Evolutionary conservation across 345 rosid species (phyloP).

Genomic region (Ailanthus altissimus): DNA sequence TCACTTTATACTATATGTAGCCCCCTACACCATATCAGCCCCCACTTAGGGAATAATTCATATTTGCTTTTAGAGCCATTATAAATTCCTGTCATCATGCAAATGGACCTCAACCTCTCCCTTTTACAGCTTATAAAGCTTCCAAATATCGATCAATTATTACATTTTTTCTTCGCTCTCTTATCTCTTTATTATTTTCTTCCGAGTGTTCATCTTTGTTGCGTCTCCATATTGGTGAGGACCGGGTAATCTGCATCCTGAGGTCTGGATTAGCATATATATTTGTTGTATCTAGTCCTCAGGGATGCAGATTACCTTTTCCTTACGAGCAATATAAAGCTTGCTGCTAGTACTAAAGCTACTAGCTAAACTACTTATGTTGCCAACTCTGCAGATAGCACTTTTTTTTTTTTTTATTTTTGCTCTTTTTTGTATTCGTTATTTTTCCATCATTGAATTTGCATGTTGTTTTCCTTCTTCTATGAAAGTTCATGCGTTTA

Average conservation of each 20-base stretch:
- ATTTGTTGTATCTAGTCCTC: slow-evolving; percentile 43
- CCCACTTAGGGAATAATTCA: slow-evolving; percentile 28
- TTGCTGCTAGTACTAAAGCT: background rate
- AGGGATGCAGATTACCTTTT: slow-evolving; percentile 62
- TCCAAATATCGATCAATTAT: background rate
- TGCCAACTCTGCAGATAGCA: background rate
- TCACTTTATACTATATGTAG: slow-evolving; percentile 34
- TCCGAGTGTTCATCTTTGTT: background rate
- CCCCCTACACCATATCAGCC: slow-evolving; percentile 7
- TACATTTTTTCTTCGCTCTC: background rate
- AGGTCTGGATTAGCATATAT: slow-evolving; percentile 50
- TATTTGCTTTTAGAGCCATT: slow-evolving; percentile 31
- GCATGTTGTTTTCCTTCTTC: background rate
- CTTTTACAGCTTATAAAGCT: background rate
- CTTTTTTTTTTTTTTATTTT: no score
- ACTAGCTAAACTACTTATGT: background rate
- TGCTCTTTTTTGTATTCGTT: background rate
- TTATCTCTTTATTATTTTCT: background rate
- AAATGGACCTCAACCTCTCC: slow-evolving; percentile 23
- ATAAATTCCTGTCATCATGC: slow-evolving; percentile 42
- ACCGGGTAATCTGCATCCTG: slow-evolving; percentile 77
- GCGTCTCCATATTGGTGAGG: slow-evolving; percentile 35
- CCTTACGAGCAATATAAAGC: slow-evolving; percentile 44
- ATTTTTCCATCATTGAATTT: background rate
- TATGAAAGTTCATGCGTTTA: background rate